phyloP scores from a whole-genome alignment of 768 basidiomycete genomes.

The Galerina sulciceps region DNA sequence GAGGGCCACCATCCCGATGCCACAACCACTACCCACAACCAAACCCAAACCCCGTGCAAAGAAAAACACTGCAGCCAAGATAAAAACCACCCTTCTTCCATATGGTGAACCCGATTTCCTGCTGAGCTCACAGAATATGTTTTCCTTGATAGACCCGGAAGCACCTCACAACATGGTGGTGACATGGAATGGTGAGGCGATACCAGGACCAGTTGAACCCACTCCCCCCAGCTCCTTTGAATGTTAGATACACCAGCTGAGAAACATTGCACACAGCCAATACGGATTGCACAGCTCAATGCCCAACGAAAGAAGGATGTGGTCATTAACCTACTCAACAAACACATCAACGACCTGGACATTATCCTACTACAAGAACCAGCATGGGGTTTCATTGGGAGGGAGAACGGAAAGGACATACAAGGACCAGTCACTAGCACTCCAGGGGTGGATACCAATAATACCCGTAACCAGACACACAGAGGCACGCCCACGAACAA shows the following conservation, averaged over 20 bases:
- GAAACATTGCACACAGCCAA: conserved; percentile 5
- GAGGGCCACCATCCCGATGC: neutral
- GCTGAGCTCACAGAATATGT: no score
- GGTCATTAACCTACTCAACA: conserved; percentile 17
- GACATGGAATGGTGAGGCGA: no score
- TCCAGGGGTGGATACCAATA: no score
- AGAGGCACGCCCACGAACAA: conserved; percentile 13
- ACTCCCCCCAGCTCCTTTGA: neutral
- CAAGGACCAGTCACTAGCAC: conserved; percentile 6
- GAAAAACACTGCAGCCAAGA: no score
- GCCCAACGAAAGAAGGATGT: conserved; percentile 16
- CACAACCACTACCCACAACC: neutral
- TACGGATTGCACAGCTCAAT: conserved; percentile 22
- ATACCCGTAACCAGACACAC: neutral
- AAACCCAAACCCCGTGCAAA: no score
- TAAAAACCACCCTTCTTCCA: no score
- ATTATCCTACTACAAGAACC: no score
- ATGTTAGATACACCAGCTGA: neutral
- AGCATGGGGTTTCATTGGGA: conserved; percentile 25
- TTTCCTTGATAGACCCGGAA: no score
- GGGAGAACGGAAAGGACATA: conserved; percentile 7
- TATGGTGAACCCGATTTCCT: no score
- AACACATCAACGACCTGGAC: conserved; percentile 18
- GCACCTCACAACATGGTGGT: no score
- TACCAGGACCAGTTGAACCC: no score